Conservation (phyloP, 495 filamentous ascomycete species). For the Viridothelium virens region DNA sequence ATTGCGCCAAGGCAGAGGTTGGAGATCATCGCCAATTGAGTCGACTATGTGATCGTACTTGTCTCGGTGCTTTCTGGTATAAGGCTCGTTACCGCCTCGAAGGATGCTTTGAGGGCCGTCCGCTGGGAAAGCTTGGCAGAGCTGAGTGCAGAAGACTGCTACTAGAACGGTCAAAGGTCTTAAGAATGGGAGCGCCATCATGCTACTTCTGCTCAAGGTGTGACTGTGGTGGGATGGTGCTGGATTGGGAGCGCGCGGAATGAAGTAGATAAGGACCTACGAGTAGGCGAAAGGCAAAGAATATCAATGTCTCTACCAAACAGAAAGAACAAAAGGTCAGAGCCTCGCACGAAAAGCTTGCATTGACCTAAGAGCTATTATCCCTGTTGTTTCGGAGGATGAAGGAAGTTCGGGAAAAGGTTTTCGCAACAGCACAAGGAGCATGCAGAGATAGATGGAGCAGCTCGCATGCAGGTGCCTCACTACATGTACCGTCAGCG, state of each 20-base stretch:
- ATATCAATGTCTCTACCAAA: not conserved
- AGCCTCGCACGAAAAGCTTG: not conserved
- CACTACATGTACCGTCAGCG: not conserved
- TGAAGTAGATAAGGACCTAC: not conserved
- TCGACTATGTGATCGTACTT: constrained; percentile 49
- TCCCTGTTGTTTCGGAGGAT: too few relatives aligned
- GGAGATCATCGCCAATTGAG: constrained; percentile 46
- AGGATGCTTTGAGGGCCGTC: not conserved
- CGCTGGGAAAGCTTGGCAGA: constrained; percentile 5
- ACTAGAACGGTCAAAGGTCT: not conserved
- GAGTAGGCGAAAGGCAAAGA: not conserved
- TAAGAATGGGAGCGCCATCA: not conserved
- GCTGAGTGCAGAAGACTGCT: not conserved
- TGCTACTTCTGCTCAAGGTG: not conserved
- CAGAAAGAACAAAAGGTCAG: not conserved
- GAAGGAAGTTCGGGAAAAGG: too few relatives aligned
- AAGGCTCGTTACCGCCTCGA: constrained; percentile 26
- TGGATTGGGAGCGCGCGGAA: too few relatives aligned
- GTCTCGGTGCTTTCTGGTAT: constrained; percentile 38
- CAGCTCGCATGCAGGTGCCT: too few relatives aligned
- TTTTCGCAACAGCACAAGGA: too few relatives aligned
- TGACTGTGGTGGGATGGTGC: too few relatives aligned
- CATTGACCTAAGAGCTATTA: not conserved
- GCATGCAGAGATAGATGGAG: too few relatives aligned
- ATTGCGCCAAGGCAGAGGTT: constrained; percentile 57